Evolutionary conservation across 331 rosid species (phyloP).

Genomic region (Quercus phellos): DNA sequence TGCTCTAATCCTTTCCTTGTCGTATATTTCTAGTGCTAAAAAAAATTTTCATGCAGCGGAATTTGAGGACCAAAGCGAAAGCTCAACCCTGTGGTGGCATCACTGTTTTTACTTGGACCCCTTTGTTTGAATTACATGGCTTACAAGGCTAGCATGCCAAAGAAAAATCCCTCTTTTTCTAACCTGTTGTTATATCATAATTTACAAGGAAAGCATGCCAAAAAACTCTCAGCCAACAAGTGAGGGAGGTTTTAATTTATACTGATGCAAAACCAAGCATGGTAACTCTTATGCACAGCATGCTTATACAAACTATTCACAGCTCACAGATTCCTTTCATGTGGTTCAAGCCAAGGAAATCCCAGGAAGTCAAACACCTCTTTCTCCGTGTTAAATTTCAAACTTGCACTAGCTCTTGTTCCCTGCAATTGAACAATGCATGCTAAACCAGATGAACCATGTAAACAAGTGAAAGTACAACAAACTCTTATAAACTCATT

Average conservation of each 20-base stretch:
- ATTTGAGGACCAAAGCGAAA: background rate
- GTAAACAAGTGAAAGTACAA: background rate
- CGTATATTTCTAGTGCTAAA: too few species aligned
- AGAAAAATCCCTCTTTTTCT: background rate
- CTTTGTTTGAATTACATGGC: background rate
- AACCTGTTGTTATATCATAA: background rate
- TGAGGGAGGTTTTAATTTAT: background rate
- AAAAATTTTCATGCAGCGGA: too few species aligned
- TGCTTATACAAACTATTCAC: background rate
- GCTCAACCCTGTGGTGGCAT: background rate
- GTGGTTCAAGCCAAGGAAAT: constrained; percentile 84
- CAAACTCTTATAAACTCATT: background rate
- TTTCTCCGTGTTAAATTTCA: constrained; percentile 69
- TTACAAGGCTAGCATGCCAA: constrained; percentile 5
- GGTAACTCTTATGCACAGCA: background rate
- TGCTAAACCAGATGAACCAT: background rate
- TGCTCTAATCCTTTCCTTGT: too few species aligned
- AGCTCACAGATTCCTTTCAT: constrained; percentile 71
- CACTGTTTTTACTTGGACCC: background rate
- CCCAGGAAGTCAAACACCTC: constrained; percentile 80
- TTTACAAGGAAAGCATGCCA: background rate
- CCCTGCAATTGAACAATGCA: constrained; percentile 46
- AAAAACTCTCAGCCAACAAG: constrained; percentile 5
- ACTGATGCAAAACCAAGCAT: background rate
- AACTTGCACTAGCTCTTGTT: constrained; percentile 55